phyloP scores from a whole-genome alignment of 1,139 yeast species.

The Blastobotrys elegans region DNA sequence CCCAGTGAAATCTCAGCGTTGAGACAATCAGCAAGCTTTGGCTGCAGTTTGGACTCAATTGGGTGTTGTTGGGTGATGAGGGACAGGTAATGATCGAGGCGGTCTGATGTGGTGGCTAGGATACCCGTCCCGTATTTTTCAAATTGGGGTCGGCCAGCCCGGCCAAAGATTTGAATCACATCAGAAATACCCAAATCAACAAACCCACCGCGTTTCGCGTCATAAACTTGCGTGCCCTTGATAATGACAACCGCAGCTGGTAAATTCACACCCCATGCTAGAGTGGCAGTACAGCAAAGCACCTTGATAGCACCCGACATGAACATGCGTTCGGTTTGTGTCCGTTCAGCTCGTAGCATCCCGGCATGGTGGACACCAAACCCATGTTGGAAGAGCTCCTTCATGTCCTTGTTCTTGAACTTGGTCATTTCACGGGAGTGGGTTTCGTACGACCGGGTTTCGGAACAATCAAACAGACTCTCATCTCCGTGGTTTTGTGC shows the following conservation, averaged over 20 bases:
- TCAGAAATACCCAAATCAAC: conserved; percentile 93
- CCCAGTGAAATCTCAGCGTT: conserved; percentile 97
- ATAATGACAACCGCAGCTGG: conserved; percentile 98
- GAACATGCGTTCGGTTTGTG: conserved; percentile 83
- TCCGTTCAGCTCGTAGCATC: conserved; percentile 86
- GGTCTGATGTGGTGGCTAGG: conserved; percentile 75
- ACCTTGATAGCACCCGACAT: conserved; percentile 82
- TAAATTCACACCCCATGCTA: conserved; percentile 99
- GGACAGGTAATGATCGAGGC: conserved; percentile 79
- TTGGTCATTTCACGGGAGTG: conserved; percentile 66
- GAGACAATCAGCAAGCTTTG: conserved; percentile 79
- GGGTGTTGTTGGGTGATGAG: conserved; percentile 93
- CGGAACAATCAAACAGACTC: conserved; percentile 58
- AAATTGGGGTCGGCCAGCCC: conserved; percentile 99
- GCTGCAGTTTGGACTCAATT: conserved; percentile 77
- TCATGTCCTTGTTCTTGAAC: conserved; percentile 71
- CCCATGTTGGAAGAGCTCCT: conserved; percentile 75
- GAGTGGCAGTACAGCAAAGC: conserved; percentile 91
- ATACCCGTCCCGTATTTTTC: conserved; percentile 92
- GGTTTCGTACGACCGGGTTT: conserved; percentile 41
- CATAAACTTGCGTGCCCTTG: conserved; percentile 94
- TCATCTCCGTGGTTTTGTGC: conserved; percentile 55
- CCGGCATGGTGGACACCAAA: conserved; percentile 98
- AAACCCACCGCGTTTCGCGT: conserved; percentile 91
- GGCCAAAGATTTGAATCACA: conserved; percentile 95